These are phyloP conservation scores for Aureobasidium sp. DNA, from an alignment of 2,329 filamentous ascomycete species.

Conservation along the genomic window DNA sequence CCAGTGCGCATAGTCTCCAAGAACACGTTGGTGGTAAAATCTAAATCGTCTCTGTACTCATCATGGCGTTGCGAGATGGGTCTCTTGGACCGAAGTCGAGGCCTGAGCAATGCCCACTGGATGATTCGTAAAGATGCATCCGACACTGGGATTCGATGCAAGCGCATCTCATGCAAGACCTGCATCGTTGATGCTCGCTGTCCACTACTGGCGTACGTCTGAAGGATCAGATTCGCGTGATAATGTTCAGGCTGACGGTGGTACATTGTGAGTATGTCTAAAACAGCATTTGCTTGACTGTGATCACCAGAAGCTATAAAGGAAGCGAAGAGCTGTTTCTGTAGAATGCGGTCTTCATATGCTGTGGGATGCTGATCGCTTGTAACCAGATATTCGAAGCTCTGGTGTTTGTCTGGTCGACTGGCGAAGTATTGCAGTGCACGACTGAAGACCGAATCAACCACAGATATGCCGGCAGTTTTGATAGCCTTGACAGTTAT, in stretches of 20 bases:
- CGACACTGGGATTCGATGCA: conserved; percentile 34
- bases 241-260: conserved; percentile 23
- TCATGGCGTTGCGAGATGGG: conserved; percentile 13
- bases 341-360: conserved; percentile 47
- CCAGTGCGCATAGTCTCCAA: conserved; percentile 36
- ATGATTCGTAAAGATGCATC: conserved; percentile 37
- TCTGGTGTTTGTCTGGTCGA: conserved; percentile 27
- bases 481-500: conserved; percentile 53
- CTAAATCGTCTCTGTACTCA: conserved; percentile 28
- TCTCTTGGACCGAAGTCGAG: conserved; percentile 31
- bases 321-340: conserved; percentile 45
- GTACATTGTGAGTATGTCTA: conserved; percentile 46
- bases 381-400: conserved; percentile 44
- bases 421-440: conserved; percentile 56
- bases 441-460: conserved; percentile 55
- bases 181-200: conserved; percentile 22
- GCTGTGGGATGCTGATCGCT: conserved; percentile 59
- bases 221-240: conserved; percentile 42
- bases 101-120: conserved; percentile 31
- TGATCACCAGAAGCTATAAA: conserved; percentile 44
- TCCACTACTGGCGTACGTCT: conserved; percentile 27
- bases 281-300: conserved; percentile 27
- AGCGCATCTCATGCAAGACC: conserved; percentile 43
- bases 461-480: conserved; percentile 53
- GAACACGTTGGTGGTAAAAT: conserved; percentile 40